phyloP scores from a whole-genome alignment of 306 rosid genomes.

The Cucurbita pepo region DNA sequence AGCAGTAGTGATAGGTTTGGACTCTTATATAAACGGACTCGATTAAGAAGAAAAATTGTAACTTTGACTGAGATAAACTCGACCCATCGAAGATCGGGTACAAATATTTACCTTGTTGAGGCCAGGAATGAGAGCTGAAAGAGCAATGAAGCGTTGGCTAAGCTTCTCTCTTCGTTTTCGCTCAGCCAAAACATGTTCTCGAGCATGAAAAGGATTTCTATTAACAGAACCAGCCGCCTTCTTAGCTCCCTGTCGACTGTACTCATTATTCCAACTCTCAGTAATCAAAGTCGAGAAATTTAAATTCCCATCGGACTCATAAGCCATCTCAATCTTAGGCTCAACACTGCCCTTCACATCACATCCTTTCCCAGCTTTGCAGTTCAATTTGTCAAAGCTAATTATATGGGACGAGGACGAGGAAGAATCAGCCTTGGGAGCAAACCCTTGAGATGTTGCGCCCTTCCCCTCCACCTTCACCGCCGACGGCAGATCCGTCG shows the following conservation, averaged over 20 bases:
- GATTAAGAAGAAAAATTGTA: no score
- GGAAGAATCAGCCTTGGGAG: neutral
- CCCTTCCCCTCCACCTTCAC: conserved; percentile 16
- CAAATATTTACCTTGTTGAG: conserved; percentile 34
- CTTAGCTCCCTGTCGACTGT: neutral
- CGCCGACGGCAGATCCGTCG: conserved; percentile 15
- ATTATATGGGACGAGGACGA: neutral
- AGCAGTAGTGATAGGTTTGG: no score
- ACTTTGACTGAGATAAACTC: no score
- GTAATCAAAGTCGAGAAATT: neutral
- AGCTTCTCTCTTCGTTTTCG: conserved; percentile 43
- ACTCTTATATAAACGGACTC: no score
- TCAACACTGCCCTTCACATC: neutral
- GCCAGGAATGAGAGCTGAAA: conserved; percentile 39
- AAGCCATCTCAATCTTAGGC: neutral
- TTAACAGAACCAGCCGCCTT: neutral
- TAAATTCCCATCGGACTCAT: neutral
- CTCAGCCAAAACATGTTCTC: conserved; percentile 38
- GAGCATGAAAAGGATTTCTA: conserved; percentile 20
- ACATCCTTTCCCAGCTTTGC: neutral
- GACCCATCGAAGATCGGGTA: no score
- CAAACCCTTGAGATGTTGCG: neutral
- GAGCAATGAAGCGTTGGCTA: conserved; percentile 31
- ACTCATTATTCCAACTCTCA: neutral
- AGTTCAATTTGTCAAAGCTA: neutral